phyloP scores from a whole-genome alignment of 2,329 filamentous ascomycete species.

The Aureobasidium sp. region DNA sequence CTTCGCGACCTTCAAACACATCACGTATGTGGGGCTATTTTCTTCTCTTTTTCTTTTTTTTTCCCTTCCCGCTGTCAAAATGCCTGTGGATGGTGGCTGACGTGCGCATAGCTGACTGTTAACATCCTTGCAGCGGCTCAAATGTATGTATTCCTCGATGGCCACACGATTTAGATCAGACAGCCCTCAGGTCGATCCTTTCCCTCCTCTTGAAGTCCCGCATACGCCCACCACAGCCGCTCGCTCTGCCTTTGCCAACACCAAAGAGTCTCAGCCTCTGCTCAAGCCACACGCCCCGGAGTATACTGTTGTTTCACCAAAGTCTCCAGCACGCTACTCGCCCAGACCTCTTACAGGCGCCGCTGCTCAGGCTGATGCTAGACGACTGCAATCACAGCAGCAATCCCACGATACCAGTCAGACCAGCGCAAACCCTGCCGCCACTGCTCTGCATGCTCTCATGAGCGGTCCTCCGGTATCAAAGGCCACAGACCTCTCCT shows the following conservation, averaged over 20 bases:
- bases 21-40: constrained; percentile 1
- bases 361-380: constrained; percentile 43
- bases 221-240: constrained; percentile 32
- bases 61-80: background rate
- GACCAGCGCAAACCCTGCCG: constrained; percentile 44
- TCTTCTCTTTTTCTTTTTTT: background rate
- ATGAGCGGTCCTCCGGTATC: constrained; percentile 37
- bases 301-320: constrained; percentile 19
- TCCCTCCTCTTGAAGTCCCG: constrained; percentile 33
- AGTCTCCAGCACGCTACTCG: constrained; percentile 33
- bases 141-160: constrained; percentile 28
- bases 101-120: background rate
- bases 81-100: background rate
- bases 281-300: constrained; percentile 23
- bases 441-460: constrained; percentile 38
- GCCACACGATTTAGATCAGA: constrained; percentile 38
- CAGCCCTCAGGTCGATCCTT: constrained; percentile 37
- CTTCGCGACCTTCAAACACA: background rate
- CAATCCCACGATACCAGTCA: constrained; percentile 29
- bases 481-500: constrained; percentile 38
- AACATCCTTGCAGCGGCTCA: constrained; percentile 19
- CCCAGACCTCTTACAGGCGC: constrained; percentile 41
- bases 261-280: constrained; percentile 22
- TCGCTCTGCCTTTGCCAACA: constrained; percentile 21
- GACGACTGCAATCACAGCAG: constrained; percentile 35